Percentiles rank a stretch among this genome's conserved stretches.
Evolutionary conservation across 305 asterid genomes (phyloP).

Genomic region (Lippia alba): DNA sequence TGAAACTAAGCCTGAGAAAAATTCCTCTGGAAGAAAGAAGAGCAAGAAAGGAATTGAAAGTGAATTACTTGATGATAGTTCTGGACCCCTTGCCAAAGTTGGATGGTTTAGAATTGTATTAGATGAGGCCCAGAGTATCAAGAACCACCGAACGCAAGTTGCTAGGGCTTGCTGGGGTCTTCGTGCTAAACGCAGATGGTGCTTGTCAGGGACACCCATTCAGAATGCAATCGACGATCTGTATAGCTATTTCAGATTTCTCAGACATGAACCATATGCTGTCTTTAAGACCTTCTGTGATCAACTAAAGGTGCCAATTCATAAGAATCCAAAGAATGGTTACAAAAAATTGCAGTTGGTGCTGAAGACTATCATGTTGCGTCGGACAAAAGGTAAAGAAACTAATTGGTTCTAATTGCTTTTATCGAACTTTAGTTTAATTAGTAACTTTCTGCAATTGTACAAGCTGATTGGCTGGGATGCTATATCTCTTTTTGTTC

Average conservation of each 20-base stretch:
- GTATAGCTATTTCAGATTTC: conserved; percentile 97
- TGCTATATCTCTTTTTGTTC: background rate
- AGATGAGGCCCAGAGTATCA: conserved; percentile 98
- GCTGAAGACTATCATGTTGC: conserved; percentile 94
- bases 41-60: conserved; percentile 59
- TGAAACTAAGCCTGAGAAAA: conserved; percentile 50
- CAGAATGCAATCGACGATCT: conserved; percentile 96
- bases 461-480: no score
- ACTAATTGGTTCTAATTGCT: background rate
- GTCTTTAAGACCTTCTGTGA: conserved; percentile 73
- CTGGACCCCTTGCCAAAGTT: conserved; percentile 94
- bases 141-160: conserved; percentile 90
- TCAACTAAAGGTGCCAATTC: conserved; percentile 80
- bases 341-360: conserved; percentile 94
- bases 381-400: conserved; percentile 89
- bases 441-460: no score
- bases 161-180: conserved; percentile 99
- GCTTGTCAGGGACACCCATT: conserved; percentile 98
- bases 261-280: conserved; percentile 90
- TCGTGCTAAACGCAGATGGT: conserved; percentile 99
- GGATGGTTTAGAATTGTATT: conserved; percentile 97
- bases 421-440: background rate
- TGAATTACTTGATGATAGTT: conserved; percentile 57
- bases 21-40: conserved; percentile 64
- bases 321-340: conserved; percentile 75